Evolutionary conservation across 1,284 basidiomycete genomes (phyloP).

Genomic region (Moesziomyces globuligerus): DNA sequence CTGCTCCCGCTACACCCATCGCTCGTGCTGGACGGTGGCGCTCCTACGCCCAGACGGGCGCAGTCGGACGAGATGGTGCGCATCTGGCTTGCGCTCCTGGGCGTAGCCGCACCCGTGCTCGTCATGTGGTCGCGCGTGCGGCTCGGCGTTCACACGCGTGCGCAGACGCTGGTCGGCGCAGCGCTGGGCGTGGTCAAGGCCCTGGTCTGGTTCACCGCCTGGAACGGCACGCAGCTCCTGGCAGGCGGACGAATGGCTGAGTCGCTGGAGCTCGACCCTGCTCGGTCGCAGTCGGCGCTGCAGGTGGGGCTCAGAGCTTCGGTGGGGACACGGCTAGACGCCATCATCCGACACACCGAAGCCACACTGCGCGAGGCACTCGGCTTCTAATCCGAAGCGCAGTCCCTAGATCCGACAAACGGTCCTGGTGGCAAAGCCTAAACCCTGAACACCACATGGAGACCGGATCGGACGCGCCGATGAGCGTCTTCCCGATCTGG

Average conservation of each 20-base stretch:
- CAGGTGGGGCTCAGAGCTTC: conserved; percentile 11
- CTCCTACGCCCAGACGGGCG: background rate
- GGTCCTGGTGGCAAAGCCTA: too few relatives aligned
- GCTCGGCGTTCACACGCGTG: conserved; percentile 46
- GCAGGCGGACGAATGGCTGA: conserved; percentile 1
- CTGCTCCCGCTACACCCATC: conserved; percentile 41
- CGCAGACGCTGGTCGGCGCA: conserved; percentile 38
- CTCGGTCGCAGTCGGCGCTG: conserved; percentile 2
- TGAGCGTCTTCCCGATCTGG: too few relatives aligned
- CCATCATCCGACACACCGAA: conserved; percentile 19
- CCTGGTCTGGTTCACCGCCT: conserved; percentile 38
- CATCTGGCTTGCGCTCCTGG: conserved; percentile 27
- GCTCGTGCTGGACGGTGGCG: conserved; percentile 6
- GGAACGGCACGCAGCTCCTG: conserved; percentile 32
- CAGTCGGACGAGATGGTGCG: conserved; percentile 22
- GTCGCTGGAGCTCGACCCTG: background rate
- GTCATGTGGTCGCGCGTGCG: conserved; percentile 55
- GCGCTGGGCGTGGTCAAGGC: conserved; percentile 40
- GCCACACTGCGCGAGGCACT: conserved; percentile 3
- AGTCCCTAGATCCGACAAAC: too few relatives aligned
- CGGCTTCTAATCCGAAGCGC: too few relatives aligned
- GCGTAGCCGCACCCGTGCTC: conserved; percentile 24
- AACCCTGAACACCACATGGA: too few relatives aligned
- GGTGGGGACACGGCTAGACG: conserved; percentile 18
- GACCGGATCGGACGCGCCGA: too few relatives aligned